Conservation (phyloP, 2,329 filamentous ascomycete genomes). For the Venturia pyrina region DNA sequence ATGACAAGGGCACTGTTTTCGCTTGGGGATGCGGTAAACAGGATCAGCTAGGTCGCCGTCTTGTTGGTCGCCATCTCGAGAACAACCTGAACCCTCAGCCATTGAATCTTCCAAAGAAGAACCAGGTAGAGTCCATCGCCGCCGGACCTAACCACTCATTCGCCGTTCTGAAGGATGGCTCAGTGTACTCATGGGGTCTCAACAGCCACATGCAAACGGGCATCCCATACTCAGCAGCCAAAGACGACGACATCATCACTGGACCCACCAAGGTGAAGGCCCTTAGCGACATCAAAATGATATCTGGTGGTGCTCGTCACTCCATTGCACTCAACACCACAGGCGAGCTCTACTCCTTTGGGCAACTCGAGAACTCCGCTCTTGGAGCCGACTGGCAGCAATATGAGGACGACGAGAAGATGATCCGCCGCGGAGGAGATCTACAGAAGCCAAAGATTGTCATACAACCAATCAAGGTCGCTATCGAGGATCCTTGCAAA, state of each 20-base stretch:
- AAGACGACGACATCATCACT: slow-evolving; percentile 60
- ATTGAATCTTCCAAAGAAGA: slow-evolving; percentile 44
- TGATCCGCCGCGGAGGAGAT: slow-evolving; percentile 44
- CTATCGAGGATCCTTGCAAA: slow-evolving; percentile 27
- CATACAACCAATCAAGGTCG: slow-evolving; percentile 52
- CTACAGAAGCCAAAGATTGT: slow-evolving; percentile 60
- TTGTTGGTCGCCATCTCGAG: slow-evolving; percentile 48
- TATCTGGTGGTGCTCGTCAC: slow-evolving; percentile 69
- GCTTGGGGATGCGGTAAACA: slow-evolving; percentile 68
- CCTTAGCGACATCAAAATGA: slow-evolving; percentile 53
- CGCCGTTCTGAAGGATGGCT: slow-evolving; percentile 56
- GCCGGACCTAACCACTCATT: slow-evolving; percentile 78
- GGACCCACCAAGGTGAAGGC: slow-evolving; percentile 54
- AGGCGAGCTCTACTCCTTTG: slow-evolving; percentile 50
- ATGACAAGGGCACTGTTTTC: slow-evolving; percentile 52
- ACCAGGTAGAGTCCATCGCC: slow-evolving; percentile 50
- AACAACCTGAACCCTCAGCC: slow-evolving; percentile 47
- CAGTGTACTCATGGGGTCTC: slow-evolving; percentile 72
- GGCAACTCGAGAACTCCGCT: slow-evolving; percentile 49
- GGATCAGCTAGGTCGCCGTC: slow-evolving; percentile 56
- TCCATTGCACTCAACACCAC: slow-evolving; percentile 48
- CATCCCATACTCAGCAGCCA: slow-evolving; percentile 50
- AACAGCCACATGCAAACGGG: slow-evolving; percentile 83
- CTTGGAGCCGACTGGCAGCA: slow-evolving; percentile 30
- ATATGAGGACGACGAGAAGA: slow-evolving; percentile 29